phyloP scores from a whole-genome alignment of 768 basidiomycete species.

The Coprinellus micaceus region DNA sequence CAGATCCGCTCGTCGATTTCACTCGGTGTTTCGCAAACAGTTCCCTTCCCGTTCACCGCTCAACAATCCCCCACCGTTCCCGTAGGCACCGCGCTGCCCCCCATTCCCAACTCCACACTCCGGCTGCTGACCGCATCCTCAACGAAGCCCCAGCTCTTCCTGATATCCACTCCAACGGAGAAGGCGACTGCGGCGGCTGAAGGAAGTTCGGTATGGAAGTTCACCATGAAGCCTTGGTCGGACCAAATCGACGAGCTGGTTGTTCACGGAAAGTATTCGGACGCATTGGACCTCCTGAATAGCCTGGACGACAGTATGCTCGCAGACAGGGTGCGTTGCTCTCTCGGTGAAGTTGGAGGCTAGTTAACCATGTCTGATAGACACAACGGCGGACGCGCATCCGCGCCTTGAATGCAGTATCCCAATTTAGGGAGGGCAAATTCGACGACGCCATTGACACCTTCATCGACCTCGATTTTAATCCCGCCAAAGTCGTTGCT shows the following conservation, averaged over 20 bases:
- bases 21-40: slow-evolving; percentile 52
- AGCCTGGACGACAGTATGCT: slow-evolving; percentile 56
- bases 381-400: slow-evolving; percentile 55
- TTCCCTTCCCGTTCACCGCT: slow-evolving; percentile 58
- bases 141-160: slow-evolving; percentile 53
- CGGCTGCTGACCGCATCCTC: slow-evolving; percentile 63
- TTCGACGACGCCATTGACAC: slow-evolving; percentile 81
- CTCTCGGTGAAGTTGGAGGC: not conserved
- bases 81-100: not conserved
- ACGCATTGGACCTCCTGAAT: slow-evolving; percentile 78
- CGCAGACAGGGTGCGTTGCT: slow-evolving; percentile 55
- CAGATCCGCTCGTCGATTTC: slow-evolving; percentile 74
- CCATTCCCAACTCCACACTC: slow-evolving; percentile 42
- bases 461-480: slow-evolving; percentile 84
- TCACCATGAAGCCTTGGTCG: slow-evolving; percentile 69
- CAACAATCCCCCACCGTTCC: slow-evolving; percentile 20
- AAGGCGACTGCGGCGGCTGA: slow-evolving; percentile 58
- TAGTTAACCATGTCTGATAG: slow-evolving; percentile 24
- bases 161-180: slow-evolving; percentile 74
- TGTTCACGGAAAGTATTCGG: slow-evolving; percentile 58
- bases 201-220: slow-evolving; percentile 76
- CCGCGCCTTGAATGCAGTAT: slow-evolving; percentile 72
- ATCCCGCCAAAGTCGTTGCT: slow-evolving; percentile 91
- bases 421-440: slow-evolving; percentile 63
- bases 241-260: slow-evolving; percentile 86